Percentiles rank a stretch among this genome's conserved stretches.
These are phyloP conservation scores for Escallonia herrerae DNA, from an alignment of 129 eudicot species.

Conservation along the genomic window DNA sequence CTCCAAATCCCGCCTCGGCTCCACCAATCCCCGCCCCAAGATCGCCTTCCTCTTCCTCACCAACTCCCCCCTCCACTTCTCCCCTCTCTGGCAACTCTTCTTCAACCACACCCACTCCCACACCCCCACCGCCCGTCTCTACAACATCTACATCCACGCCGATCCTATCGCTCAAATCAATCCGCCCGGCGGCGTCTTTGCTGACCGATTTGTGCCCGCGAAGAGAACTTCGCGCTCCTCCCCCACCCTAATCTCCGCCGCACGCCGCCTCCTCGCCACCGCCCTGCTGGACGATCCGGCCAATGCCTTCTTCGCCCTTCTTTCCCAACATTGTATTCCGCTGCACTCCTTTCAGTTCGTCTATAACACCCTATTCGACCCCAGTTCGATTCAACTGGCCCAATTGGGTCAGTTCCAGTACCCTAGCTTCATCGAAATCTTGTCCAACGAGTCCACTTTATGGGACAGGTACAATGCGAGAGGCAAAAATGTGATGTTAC, in stretches of 20 bases:
- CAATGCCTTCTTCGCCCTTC: slow-evolving; percentile 56
- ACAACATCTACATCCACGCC: slow-evolving; percentile 67
- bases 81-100: slow-evolving; percentile 72
- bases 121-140: slow-evolving; percentile 24
- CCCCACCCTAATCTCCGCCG: slow-evolving; percentile 80
- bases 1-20: slow-evolving; percentile 46
- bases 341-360: slow-evolving; percentile 57
- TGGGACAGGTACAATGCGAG: slow-evolving; percentile 67
- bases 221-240: slow-evolving; percentile 64
- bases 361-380: slow-evolving; percentile 33
- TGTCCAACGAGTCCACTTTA: slow-evolving; percentile 26
- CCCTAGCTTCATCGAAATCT: slow-evolving; percentile 64
- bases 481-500: slow-evolving; percentile 63
- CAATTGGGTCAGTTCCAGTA: slow-evolving; percentile 18
- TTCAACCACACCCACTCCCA: slow-evolving; percentile 18
- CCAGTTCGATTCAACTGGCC: slow-evolving; percentile 18
- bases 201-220: slow-evolving; percentile 34
- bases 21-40: slow-evolving; percentile 53
- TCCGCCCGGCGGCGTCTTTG: slow-evolving; percentile 51
- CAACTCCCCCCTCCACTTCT: slow-evolving; percentile 56
- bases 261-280: slow-evolving; percentile 72
- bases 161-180: slow-evolving; percentile 51
- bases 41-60: slow-evolving; percentile 90
- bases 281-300: slow-evolving; percentile 64
- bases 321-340: slow-evolving; percentile 82